Evolutionary conservation across 2,329 filamentous ascomycete genomes (phyloP), one percentile per base, ranked within the genome.

Genomic region (Pseudogymnoascus pannorum): DNA sequence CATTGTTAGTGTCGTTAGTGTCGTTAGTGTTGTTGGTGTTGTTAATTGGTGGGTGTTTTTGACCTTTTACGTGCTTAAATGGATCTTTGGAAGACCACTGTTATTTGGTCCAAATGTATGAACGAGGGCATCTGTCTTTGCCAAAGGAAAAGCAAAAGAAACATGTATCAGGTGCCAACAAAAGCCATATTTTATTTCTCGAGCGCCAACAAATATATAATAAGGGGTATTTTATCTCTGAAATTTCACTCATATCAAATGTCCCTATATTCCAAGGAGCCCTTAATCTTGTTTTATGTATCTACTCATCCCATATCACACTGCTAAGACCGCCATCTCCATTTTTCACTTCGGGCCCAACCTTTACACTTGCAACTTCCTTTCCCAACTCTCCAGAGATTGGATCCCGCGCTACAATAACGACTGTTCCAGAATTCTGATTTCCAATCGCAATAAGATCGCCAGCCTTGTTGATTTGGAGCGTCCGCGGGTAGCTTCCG

Each of bases 401-500:
- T 2, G 74, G 68, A 71, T 81, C 72, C 1, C 79, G 68, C 60
- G 68, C 61, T 5, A 77, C 66, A 26, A 82, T 71, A 4, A 74
- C 74, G 0, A 82, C 75, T 8, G 72, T 69, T 1, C 69, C 67
- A 62, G 71, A 74, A 26, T 70, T 67, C 68, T 80, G 77, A 62
- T 80, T 69, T 0, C 72, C 78, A 14, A 82, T 75, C 3, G 77
- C 79, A 1, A 78, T 73, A 38, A 78, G 60, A 9, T 72, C 72
- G 0, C 79, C 79, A 7, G 72, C 71, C 36, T 72, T 72, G 65
- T 79, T 81, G n/a, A 79, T 58, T 5, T 71, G 73, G 66, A 81
- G 81, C 40, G 79, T 76, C 7, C 80, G 70, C 0, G 80, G 79
- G 65, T 71, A 76, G 1, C 54, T 62, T 0, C 80, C 80, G 4